Evolutionary conservation across 108 stramenopile genomes (phyloP).

Genomic region (Chaetoceros muelleri): DNA sequence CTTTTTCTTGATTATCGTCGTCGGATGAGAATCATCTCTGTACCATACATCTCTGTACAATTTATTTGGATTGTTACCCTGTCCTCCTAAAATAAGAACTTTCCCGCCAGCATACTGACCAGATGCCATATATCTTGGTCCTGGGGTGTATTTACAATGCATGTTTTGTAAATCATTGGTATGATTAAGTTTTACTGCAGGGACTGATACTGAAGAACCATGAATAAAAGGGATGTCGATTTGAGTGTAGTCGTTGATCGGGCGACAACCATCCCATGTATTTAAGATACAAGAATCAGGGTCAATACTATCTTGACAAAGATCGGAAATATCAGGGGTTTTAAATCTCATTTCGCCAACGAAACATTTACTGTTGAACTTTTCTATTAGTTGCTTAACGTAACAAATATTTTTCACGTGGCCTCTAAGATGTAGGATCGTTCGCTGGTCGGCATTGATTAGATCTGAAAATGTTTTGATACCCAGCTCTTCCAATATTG

Average conservation of each 20-base stretch:
- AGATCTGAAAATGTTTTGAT: conserved; percentile 33
- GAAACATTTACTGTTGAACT: conserved; percentile 9
- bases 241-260: conserved; percentile 11
- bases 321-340: no score
- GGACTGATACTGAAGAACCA: conserved; percentile 27
- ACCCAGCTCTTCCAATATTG: conserved; percentile 12
- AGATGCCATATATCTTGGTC: conserved; percentile 18
- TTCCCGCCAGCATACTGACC: conserved; percentile 22
- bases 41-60: conserved; percentile 57
- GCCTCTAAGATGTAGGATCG: conserved; percentile 29
- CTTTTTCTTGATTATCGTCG: conserved; percentile 32
- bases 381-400: conserved; percentile 18
- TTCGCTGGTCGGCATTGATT: conserved; percentile 22
- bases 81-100: conserved; percentile 31
- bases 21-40: conserved; percentile 57
- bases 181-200: conserved; percentile 14
- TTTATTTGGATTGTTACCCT: conserved; percentile 3
- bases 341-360: no score
- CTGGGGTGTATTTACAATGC: conserved; percentile 27
- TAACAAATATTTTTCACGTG: conserved; percentile 28
- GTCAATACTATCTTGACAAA: no score
- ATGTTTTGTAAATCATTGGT: conserved; percentile 21
- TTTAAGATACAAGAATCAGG: conserved; percentile 13
- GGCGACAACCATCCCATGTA: conserved; percentile 45
- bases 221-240: conserved; percentile 34